These are phyloP conservation scores for Pseudopithomyces chartarum DNA, from an alignment of 2,329 filamentous ascomycete species.

Conservation along the genomic window DNA sequence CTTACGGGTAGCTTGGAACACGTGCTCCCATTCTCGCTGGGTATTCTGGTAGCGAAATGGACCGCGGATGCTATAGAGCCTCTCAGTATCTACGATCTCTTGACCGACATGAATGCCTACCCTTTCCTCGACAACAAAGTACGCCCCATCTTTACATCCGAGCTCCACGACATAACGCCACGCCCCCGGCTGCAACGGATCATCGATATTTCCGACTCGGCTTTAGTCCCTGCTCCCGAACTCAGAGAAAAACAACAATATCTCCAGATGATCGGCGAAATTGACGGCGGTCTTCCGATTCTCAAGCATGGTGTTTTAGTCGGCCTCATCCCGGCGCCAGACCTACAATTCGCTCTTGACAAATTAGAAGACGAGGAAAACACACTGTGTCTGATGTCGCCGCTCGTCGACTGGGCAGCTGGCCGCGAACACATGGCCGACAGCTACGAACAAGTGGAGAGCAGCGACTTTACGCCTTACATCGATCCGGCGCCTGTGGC, in stretches of 20 bases:
- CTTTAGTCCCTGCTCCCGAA: slow-evolving; percentile 75
- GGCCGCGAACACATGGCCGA: slow-evolving; percentile 60
- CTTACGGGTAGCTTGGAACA: slow-evolving; percentile 94
- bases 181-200: slow-evolving; percentile 74
- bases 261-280: slow-evolving; percentile 82
- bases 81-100: slow-evolving; percentile 89
- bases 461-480: slow-evolving; percentile 83
- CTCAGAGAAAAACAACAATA: slow-evolving; percentile 81
- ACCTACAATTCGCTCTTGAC: slow-evolving; percentile 91
- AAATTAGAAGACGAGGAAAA: slow-evolving; percentile 76
- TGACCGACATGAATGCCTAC: slow-evolving; percentile 97
- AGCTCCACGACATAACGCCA: slow-evolving; percentile 84
- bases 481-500: slow-evolving; percentile 92
- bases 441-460: slow-evolving; percentile 55
- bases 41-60: slow-evolving; percentile 96
- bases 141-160: slow-evolving; percentile 86
- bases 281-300: slow-evolving; percentile 91
- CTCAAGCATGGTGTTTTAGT: slow-evolving; percentile 78
- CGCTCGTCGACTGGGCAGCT: slow-evolving; percentile 56
- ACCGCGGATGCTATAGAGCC: slow-evolving; percentile 95
- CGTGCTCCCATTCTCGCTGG: slow-evolving; percentile 90
- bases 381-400: slow-evolving; percentile 81
- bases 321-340: slow-evolving; percentile 89
- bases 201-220: slow-evolving; percentile 86
- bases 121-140: slow-evolving; percentile 97